A percentile compares a stretch with the other conserved stretches of the same genome.
Evolutionary conservation across 805 yeast species (phyloP).

Genomic region (Dipodascopsis uninucleata): DNA sequence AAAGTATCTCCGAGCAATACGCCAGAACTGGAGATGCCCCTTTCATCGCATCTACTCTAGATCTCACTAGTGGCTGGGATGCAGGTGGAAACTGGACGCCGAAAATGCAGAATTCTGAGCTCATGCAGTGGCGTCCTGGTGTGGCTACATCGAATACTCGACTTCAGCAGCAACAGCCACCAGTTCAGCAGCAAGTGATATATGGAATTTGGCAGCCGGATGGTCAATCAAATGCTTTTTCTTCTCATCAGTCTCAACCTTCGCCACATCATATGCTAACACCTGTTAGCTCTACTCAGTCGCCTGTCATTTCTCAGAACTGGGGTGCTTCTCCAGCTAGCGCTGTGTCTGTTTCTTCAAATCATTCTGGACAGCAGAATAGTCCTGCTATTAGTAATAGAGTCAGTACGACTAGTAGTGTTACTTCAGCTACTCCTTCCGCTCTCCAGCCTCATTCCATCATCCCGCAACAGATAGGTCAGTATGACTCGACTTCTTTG

Average conservation of each 20-base stretch:
- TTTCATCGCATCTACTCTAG: constrained; percentile 12
- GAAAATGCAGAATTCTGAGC: neutral
- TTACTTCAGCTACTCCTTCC: no score
- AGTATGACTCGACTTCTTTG: no score
- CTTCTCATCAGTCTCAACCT: no score
- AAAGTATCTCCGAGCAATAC: constrained; percentile 12
- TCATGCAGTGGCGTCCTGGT: neutral
- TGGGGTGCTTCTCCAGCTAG: constrained; percentile 9
- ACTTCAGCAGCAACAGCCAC: constrained; percentile 4
- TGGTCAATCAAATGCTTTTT: no score
- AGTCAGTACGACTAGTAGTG: no score
- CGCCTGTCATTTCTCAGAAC: constrained; percentile 5
- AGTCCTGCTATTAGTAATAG: constrained; percentile 1
- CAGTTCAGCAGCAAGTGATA: neutral
- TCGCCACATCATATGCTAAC: neutral
- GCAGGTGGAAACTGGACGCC: constrained; percentile 4
- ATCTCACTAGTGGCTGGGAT: constrained; percentile 9
- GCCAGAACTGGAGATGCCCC: constrained; percentile 17
- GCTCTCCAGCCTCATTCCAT: no score
- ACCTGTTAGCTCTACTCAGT: constrained; percentile 9
- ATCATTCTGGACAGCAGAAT: constrained; percentile 1
- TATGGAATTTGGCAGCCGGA: no score
- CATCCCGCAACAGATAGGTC: no score
- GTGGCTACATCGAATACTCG: neutral
- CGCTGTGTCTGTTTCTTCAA: no score